Conservation (phyloP, 1,284 basidiomycete genomes). For the Cryptococcus wingfieldii region DNA sequence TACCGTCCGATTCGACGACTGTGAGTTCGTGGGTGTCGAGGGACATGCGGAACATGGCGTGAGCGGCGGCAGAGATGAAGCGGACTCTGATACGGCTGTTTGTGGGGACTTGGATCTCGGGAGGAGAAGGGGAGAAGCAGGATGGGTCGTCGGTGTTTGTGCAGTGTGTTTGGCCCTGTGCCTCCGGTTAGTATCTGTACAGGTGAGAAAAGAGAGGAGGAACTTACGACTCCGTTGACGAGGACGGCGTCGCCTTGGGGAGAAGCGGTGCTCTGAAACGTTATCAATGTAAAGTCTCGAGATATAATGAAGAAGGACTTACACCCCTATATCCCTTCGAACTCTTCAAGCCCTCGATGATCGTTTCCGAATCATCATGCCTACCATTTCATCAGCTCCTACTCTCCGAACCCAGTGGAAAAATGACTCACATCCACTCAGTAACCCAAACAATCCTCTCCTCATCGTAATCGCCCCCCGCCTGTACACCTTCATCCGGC, state of each 20-base stretch:
- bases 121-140: neutral
- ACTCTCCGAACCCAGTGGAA: neutral
- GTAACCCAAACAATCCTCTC: conserved; percentile 23
- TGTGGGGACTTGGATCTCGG: conserved; percentile 12
- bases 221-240: conserved; percentile 25
- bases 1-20: conserved; percentile 34
- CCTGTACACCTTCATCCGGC: conserved; percentile 16
- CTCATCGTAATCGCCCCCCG: conserved; percentile 22
- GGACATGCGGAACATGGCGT: conserved; percentile 17
- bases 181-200: neutral
- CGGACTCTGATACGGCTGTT: conserved; percentile 16
- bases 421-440: conserved; percentile 29
- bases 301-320: neutral
- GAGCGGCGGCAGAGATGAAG: conserved; percentile 17
- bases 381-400: conserved; percentile 2
- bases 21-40: conserved; percentile 33
- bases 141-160: neutral
- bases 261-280: conserved; percentile 5
- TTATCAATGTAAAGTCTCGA: too few species aligned
- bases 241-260: conserved; percentile 20
- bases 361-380: conserved; percentile 23
- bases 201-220: neutral
- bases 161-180: conserved; percentile 7
- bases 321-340: conserved; percentile 19
- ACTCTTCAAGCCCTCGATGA: conserved; percentile 19